Evolutionary conservation across 2,329 filamentous ascomycete species (phyloP).

Genomic region (Chaetomiaceae sp.): DNA sequence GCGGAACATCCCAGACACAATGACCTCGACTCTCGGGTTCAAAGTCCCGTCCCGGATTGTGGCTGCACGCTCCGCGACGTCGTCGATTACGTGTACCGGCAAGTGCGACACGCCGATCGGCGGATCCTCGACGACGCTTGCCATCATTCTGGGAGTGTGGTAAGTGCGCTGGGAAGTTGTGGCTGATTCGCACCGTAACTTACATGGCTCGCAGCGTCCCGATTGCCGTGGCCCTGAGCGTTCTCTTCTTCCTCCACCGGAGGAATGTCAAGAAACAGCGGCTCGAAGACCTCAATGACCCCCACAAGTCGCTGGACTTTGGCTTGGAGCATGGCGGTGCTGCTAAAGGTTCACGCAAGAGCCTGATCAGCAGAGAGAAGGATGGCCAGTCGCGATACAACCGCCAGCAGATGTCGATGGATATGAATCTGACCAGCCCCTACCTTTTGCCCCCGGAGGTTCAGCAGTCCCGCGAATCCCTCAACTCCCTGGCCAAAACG

Average conservation of each 20-base stretch:
- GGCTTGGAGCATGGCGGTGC: conserved; percentile 59
- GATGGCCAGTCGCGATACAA: conserved; percentile 40
- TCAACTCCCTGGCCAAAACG: conserved; percentile 77
- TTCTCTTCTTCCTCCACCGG: conserved; percentile 74
- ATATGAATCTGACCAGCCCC: conserved; percentile 73
- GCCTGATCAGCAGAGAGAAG: conserved; percentile 53
- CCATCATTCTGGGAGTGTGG: conserved; percentile 66
- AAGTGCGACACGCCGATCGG: conserved; percentile 57
- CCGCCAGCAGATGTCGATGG: conserved; percentile 60
- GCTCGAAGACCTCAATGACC: conserved; percentile 77
- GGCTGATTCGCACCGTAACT: conserved; percentile 12
- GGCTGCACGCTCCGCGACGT: conserved; percentile 15
- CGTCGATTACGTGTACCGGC: conserved; percentile 21
- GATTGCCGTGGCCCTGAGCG: conserved; percentile 58
- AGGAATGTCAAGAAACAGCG: conserved; percentile 67
- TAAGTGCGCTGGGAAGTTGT: conserved; percentile 44
- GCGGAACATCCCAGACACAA: conserved; percentile 7
- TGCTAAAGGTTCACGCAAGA: conserved; percentile 42
- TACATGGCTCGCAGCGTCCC: conserved; percentile 60
- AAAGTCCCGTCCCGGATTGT: conserved; percentile 19
- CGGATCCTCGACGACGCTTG: conserved; percentile 51
- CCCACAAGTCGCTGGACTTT: conserved; percentile 89
- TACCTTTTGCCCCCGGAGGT: conserved; percentile 87
- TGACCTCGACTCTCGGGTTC: conserved; percentile 17
- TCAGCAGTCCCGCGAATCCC: conserved; percentile 75